Base-by-base conservation (phyloP, 352 stramenopile species). In the Halophytophthora polymorphica region DNA sequence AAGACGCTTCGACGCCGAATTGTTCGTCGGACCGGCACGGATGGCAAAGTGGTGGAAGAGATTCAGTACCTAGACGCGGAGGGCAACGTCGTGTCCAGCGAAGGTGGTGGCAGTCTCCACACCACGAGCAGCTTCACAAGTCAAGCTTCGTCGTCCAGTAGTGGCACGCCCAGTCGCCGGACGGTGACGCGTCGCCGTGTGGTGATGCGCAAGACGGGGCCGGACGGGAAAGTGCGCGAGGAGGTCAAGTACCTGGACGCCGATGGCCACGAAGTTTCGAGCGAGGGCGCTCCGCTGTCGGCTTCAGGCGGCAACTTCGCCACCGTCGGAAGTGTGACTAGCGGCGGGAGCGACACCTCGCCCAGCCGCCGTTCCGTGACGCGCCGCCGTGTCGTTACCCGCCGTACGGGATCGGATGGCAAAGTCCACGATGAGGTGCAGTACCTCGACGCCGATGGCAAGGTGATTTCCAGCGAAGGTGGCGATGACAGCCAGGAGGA, bases 141-240 rank as follows among this genome's bases (percentile, higher is more conserved):
- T 40, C 53, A 72, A 8, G 46, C 33, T 18, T 63, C 64, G 1
- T 31, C 25, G 25, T 31, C 25, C 25, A 31, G 25, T 31, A 57
- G 22, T 25, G 48, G 46, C 18, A 40, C 22, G 14, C 37, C 47
- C n/a, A 64, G 38, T 25, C 49, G 62, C 34, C 53, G 63, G 2
- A 48, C 53, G 14, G 45, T 70, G 14, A 71, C 62, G 1, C 57
- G 57, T 33, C 57, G 58, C 21, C 51, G 66, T 6, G 50, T 71
- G 19, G 35, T 40, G 14, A 10, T 40, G 35, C 35, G 35, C 17
- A n/a, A 19, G 14, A n/a, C 14, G 6, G 35, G 35, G 1, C 7
- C 17, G 14, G 5, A n/a, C 14, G 35, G 25, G 10, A 10, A 21
- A 18, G 15, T 25, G 18, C 15, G 6, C 8, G 29, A 5, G 14